Conservation (phyloP, 78 protist species). For the Thecamonas trahens region DNA sequence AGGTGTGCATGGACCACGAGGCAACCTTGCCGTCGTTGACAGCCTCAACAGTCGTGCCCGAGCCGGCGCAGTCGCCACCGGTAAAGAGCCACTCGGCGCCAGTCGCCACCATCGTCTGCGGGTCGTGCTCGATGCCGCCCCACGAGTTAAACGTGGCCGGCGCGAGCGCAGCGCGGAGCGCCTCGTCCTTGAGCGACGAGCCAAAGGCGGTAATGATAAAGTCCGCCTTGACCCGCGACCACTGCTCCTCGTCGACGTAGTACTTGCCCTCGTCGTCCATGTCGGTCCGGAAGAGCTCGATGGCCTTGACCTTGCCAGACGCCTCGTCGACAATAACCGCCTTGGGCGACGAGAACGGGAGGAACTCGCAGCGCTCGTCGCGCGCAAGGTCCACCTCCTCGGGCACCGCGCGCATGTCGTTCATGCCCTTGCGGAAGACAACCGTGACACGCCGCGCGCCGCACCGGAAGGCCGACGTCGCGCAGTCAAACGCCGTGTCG, state of each 20-base stretch:
- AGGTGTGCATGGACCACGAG: constrained; percentile 80
- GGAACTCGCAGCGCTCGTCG: constrained; percentile 67
- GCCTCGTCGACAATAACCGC: constrained; percentile 11
- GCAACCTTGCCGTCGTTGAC: constrained; percentile 91
- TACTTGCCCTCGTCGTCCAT: constrained; percentile 69
- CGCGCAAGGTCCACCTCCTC: constrained; percentile 82
- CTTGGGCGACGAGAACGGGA: constrained; percentile 71
- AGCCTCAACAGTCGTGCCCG: constrained; percentile 86
- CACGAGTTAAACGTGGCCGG: constrained; percentile 52
- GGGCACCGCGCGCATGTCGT: constrained; percentile 81
- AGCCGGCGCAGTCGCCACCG: constrained; percentile 88
- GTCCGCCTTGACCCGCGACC: constrained; percentile 70
- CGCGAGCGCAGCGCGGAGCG: constrained; percentile 13
- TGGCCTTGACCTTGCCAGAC: constrained; percentile 53
- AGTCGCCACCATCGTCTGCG: constrained; percentile 44
- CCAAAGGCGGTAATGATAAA: constrained; percentile 88
- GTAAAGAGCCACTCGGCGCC: constrained; percentile 57
- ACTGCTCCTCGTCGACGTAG: constrained; percentile 64
- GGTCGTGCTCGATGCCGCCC: constrained; percentile 65
- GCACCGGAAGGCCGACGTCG: constrained; percentile 87
- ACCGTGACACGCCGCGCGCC: constrained; percentile 84
- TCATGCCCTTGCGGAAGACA: constrained; percentile 71
- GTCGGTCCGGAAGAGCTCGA: constrained; percentile 73
- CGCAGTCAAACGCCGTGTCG: constrained; percentile 96
- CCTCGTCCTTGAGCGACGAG: constrained; percentile 20